phyloP scores from a whole-genome alignment of 2,329 filamentous ascomycete species.

The Neonectria hederae region DNA sequence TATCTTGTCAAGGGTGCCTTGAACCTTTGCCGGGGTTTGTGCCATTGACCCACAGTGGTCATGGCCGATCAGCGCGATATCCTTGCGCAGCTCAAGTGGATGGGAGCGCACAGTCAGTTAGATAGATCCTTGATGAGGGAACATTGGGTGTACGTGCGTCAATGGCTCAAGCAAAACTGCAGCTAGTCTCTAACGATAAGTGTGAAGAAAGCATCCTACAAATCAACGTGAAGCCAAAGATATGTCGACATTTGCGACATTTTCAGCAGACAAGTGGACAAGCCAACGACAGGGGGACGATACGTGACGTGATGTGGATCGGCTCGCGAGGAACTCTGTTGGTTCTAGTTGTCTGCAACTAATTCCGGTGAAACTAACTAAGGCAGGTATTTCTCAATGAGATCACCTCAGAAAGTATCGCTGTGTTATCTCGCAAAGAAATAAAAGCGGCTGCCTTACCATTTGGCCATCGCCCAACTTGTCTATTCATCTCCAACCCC shows the following conservation, averaged over 20 bases:
- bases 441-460: not conserved
- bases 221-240: not conserved
- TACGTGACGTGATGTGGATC: not conserved
- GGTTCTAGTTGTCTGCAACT: not conserved
- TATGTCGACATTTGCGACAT: not conserved
- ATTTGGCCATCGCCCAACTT: not conserved
- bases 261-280: not conserved
- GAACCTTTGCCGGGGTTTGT: not conserved
- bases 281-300: not conserved
- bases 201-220: not conserved
- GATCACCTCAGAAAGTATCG: not conserved
- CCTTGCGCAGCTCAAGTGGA: not conserved
- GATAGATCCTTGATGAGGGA: not conserved
- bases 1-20: not conserved
- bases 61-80: not conserved
- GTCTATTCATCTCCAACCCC: not conserved
- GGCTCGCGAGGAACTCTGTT: not conserved
- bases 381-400: not conserved
- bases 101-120: not conserved
- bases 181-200: not conserved
- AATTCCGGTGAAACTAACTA: not conserved
- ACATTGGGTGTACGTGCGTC: not conserved
- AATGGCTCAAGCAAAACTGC: too few species aligned
- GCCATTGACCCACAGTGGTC: not conserved
- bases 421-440: not conserved